Evolutionary conservation across 495 filamentous ascomycete genomes (phyloP), one percentile per base, ranked within the genome.

Genomic region (Terfezia claveryi): DNA sequence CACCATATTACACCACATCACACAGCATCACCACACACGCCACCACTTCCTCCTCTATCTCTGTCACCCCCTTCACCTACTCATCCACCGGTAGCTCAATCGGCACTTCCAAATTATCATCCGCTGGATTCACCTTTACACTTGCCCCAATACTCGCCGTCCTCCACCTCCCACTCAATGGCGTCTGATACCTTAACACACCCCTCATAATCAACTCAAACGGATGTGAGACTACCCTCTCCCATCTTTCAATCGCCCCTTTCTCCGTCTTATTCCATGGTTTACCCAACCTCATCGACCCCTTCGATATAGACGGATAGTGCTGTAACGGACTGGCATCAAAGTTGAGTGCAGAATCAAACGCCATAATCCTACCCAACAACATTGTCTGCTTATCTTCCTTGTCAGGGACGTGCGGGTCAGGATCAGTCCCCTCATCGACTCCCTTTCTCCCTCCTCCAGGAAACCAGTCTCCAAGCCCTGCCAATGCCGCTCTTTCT

Each of bases 161-260:
- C 58, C 79, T 72, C 51, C 78, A 71, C 41, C 76, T 76, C 37
- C 80, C 80, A 61, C 76, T 88, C 53, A 98, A 72, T 10, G 91
- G 91, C 17, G 95, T 72, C 36, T 82, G 80, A 63, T 98, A 98
- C 65, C 84, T 85, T 62, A 98, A 68, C 8, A 88, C 80, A 38
- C 91, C 91, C 53, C 87, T 79, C 36, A 96, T 78, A 56, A 94
- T 86, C 53, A 98, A 71, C 55, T 92, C 84, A 58, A 96, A 98
- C 37, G 87, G 83, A 68, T 95, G 80, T 61, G 88, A 74, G 32
- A 96, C 69, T 32, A 96, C 87, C 49, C 78, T 75, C 66, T 95
- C 87, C 91, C 91, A 98, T 54, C 89, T 77, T 66, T 86, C 85
- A 0, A 79, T 82, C 16, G 91, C 91, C 23, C 85, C 82, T 53